Evolutionary conservation across 805 yeast species (phyloP).

Genomic region (Tetrapisispora namnaoensis): DNA sequence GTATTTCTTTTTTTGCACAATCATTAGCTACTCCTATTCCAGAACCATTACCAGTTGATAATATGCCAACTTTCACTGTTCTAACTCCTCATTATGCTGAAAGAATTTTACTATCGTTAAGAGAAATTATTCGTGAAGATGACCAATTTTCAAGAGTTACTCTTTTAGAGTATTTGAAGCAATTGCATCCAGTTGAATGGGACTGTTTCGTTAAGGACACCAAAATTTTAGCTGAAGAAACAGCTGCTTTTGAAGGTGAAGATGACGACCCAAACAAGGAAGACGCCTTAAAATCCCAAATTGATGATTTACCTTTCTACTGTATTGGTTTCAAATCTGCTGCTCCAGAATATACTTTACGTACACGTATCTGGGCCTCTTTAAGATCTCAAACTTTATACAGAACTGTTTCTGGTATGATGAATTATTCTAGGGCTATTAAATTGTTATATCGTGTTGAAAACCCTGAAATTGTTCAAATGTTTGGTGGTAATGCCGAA

Average conservation of each 20-base stretch:
- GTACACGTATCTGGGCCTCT: conserved; percentile 98
- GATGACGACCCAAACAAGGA: conserved; percentile 44
- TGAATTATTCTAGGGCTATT: conserved; percentile 96
- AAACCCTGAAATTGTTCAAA: conserved; percentile 89
- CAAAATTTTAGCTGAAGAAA: conserved; percentile 87
- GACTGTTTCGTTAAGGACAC: conserved; percentile 95
- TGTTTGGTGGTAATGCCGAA: conserved; percentile 98
- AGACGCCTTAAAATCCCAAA: conserved; percentile 66
- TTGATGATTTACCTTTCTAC: conserved; percentile 87
- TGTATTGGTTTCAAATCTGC: conserved; percentile 97
- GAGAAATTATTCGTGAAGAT: conserved; percentile 95
- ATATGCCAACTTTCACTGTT: conserved; percentile 98
- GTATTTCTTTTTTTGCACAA: conserved; percentile 98
- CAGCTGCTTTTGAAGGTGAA: conserved; percentile 56
- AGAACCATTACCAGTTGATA: conserved; percentile 97
- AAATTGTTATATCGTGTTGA: conserved; percentile 90
- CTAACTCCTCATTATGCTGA: conserved; percentile 94
- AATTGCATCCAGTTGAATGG: conserved; percentile 95
- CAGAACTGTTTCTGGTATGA: conserved; percentile 95
- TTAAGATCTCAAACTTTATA: conserved; percentile 92
- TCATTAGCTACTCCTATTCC: conserved; percentile 97
- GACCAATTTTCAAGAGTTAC: conserved; percentile 95
- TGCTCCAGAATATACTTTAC: conserved; percentile 89
- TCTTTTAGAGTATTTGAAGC: conserved; percentile 85
- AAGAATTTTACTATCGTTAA: conserved; percentile 83